Evolutionary conservation across 1,139 yeast genomes (phyloP).

Genomic region (Suhomyces bokatorum): DNA sequence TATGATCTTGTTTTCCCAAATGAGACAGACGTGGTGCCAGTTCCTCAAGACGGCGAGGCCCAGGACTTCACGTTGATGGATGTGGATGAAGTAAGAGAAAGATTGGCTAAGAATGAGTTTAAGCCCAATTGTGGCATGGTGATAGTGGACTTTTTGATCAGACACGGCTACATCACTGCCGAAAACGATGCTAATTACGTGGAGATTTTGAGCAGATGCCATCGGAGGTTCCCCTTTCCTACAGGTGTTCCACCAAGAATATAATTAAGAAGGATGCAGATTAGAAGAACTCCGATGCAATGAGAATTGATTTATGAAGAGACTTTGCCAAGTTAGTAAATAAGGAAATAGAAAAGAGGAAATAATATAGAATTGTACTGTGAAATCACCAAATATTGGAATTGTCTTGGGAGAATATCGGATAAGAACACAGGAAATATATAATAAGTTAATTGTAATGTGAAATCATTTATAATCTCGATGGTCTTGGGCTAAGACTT

Average conservation of each 20-base stretch:
- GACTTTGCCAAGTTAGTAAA: no score
- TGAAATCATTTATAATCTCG: no score
- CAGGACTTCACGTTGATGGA: slow-evolving; percentile 66
- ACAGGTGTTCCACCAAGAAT: slow-evolving; percentile 17
- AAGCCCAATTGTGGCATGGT: slow-evolving; percentile 89
- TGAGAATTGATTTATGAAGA: no score
- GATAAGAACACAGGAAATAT: no score
- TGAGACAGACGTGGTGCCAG: slow-evolving; percentile 52
- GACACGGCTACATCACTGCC: slow-evolving; percentile 70
- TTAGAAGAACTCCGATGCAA: no score
- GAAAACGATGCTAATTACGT: slow-evolving; percentile 63
- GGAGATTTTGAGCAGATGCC: slow-evolving; percentile 59
- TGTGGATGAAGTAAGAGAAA: slow-evolving; percentile 53
- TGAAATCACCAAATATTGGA: no score
- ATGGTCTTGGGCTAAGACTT: no score
- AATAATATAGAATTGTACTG: no score
- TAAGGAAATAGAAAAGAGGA: no score
- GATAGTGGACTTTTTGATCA: slow-evolving; percentile 75
- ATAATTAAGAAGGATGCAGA: no score
- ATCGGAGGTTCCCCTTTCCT: slow-evolving; percentile 74
- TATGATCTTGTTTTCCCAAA: slow-evolving; percentile 67
- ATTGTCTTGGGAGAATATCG: no score
- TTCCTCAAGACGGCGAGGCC: slow-evolving; percentile 85
- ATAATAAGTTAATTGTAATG: no score
- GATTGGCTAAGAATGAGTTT: slow-evolving; percentile 58